Percentiles rank a stretch among this genome's conserved stretches.
phyloP scores from a whole-genome alignment of 2,329 filamentous ascomycete genomes.

The Dryadomyces quercus-mongolicae region DNA sequence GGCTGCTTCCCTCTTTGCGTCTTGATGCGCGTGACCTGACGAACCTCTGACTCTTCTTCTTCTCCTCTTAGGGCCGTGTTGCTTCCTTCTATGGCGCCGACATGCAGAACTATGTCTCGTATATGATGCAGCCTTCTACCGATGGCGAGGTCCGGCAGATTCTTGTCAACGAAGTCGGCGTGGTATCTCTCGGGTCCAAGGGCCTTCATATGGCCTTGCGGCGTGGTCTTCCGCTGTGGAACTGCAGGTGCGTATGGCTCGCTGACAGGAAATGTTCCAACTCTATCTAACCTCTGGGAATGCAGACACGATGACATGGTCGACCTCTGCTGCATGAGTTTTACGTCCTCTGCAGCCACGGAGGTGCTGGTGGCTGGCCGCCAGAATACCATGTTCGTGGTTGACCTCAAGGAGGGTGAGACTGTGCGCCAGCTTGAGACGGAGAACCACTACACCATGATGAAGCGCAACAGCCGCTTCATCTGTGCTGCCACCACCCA shows the following conservation, averaged over 20 bases:
- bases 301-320: slow-evolving; percentile 48
- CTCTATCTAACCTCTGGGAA: background rate
- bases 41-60: background rate
- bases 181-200: slow-evolving; percentile 71
- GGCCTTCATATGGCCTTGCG: slow-evolving; percentile 84
- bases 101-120: slow-evolving; percentile 81
- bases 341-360: slow-evolving; percentile 71
- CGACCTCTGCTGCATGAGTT: slow-evolving; percentile 89
- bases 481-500: slow-evolving; percentile 83
- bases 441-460: slow-evolving; percentile 71
- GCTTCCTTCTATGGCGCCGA: slow-evolving; percentile 80
- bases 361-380: slow-evolving; percentile 81
- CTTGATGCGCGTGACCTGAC: background rate
- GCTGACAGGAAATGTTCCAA: background rate
- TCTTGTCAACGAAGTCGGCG: slow-evolving; percentile 79
- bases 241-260: slow-evolving; percentile 60
- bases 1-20: background rate
- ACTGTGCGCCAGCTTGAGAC: slow-evolving; percentile 42
- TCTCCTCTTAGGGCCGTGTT: slow-evolving; percentile 58
- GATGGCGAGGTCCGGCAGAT: slow-evolving; percentile 81
- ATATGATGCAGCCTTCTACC: slow-evolving; percentile 59
- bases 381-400: slow-evolving; percentile 74
- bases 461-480: slow-evolving; percentile 72
- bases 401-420: slow-evolving; percentile 58
- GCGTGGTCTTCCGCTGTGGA: slow-evolving; percentile 77